phyloP scores from a whole-genome alignment of 352 stramenopile genomes.

The Globisporangium yorkense region DNA sequence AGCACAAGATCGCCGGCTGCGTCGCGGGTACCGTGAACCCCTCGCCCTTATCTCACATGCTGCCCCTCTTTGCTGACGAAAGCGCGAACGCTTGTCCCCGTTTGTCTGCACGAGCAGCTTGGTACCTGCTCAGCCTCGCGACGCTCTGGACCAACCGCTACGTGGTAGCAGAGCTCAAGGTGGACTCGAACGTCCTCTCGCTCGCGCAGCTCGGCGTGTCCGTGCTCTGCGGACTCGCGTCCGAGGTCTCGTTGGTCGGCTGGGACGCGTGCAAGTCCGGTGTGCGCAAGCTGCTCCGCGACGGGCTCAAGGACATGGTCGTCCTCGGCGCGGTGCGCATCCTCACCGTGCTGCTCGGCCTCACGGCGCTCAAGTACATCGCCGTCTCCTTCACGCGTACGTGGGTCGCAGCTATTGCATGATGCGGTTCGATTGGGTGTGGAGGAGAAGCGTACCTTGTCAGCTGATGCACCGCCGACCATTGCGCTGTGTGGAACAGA shows the following conservation, averaged over 20 bases:
- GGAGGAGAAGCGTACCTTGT: neutral
- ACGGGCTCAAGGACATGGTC: slow-evolving; percentile 80
- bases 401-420: slow-evolving; percentile 8
- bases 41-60: neutral
- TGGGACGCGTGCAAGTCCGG: slow-evolving; percentile 48
- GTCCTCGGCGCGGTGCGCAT: slow-evolving; percentile 78
- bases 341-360: slow-evolving; percentile 83
- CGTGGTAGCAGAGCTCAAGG: slow-evolving; percentile 61
- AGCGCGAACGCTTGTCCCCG: neutral
- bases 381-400: slow-evolving; percentile 87
- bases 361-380: slow-evolving; percentile 90
- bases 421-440: neutral
- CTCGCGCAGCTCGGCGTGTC: slow-evolving; percentile 76
- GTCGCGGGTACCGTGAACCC: slow-evolving; percentile 31
- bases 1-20: slow-evolving; percentile 59
- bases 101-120: slow-evolving; percentile 25
- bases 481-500: slow-evolving; percentile 33
- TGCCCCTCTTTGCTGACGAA: neutral
- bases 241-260: slow-evolving; percentile 68
- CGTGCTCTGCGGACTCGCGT: slow-evolving; percentile 58
- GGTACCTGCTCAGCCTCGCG: slow-evolving; percentile 75
- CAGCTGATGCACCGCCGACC: neutral
- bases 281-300: slow-evolving; percentile 39
- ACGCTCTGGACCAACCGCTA: slow-evolving; percentile 85
- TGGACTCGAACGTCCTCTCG: slow-evolving; percentile 77